These are phyloP conservation scores for Lomentospora prolificans DNA, from an alignment of 2,329 filamentous ascomycete species.

Conservation along the genomic window DNA sequence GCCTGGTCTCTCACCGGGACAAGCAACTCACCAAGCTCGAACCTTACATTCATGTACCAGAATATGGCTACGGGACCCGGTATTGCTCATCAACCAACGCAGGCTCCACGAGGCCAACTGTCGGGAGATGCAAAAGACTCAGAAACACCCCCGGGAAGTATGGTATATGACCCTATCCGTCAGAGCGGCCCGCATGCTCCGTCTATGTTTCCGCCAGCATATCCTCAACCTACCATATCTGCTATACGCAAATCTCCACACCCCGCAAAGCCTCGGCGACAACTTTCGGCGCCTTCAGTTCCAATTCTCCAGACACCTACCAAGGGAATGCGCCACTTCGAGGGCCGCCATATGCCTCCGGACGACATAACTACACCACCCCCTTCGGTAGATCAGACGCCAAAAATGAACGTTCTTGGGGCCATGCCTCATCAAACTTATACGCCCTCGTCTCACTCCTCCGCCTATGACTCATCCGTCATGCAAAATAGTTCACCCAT, in stretches of 20 bases:
- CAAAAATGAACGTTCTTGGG: conserved; percentile 18
- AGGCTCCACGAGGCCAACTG: conserved; percentile 1
- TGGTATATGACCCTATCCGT: conserved; percentile 51
- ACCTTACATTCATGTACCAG: conserved; percentile 71
- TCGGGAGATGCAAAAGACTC: conserved; percentile 20
- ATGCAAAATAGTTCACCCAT: conserved; percentile 29
- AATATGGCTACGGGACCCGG: conserved; percentile 26
- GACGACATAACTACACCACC: conserved; percentile 23
- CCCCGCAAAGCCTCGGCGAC: conserved; percentile 17
- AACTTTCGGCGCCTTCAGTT: conserved; percentile 13
- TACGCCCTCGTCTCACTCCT: conserved; percentile 30
- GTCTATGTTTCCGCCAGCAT: conserved; percentile 37
- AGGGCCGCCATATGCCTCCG: conserved; percentile 16
- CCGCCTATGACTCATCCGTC: conserved; percentile 31
- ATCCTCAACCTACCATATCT: conserved; percentile 39
- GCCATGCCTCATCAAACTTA: conserved; percentile 20
- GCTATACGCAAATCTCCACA: conserved; percentile 35
- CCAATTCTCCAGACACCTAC: conserved; percentile 9
- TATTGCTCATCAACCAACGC: not conserved
- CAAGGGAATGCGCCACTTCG: conserved; percentile 18
- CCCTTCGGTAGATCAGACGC: conserved; percentile 19
- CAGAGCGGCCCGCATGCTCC: conserved; percentile 41
- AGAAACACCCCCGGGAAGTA: conserved; percentile 44
- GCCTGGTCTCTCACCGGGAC: conserved; percentile 85
- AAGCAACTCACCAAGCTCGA: conserved; percentile 76